Evolutionary conservation across 164 flowering plant species (phyloP).

Genomic region (Cinnamomum chago): DNA sequence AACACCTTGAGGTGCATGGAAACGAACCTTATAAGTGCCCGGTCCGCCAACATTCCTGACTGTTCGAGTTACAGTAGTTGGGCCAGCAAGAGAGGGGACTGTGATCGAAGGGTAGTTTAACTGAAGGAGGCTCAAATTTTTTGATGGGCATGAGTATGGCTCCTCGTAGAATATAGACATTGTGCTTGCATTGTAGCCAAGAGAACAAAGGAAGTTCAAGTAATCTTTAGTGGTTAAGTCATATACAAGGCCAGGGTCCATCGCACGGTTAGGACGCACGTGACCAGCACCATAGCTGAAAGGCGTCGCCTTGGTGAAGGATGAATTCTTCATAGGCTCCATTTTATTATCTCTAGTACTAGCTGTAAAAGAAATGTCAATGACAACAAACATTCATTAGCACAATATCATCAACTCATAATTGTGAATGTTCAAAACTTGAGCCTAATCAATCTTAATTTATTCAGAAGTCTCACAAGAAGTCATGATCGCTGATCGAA

Average conservation of each 20-base stretch:
- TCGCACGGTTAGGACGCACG: constrained; percentile 47
- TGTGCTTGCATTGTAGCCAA: constrained; percentile 25
- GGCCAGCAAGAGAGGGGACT: constrained; percentile 41
- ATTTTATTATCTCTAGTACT: constrained; percentile 37
- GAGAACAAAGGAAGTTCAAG: constrained; percentile 47
- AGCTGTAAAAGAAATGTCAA: constrained; percentile 27
- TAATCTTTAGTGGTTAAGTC: constrained; percentile 46
- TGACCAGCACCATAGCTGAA: constrained; percentile 60
- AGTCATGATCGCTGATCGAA: constrained; percentile 79
- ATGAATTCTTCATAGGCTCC: constrained; percentile 27
- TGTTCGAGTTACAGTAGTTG: constrained; percentile 42
- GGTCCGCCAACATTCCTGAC: constrained; percentile 70
- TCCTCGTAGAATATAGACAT: not conserved
- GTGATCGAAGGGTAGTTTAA: constrained; percentile 67
- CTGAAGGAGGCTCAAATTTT: constrained; percentile 10
- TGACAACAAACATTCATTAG: not conserved
- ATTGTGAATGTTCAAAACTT: not conserved
- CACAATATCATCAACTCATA: not conserved
- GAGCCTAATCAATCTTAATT: not conserved
- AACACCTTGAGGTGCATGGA: constrained; percentile 39
- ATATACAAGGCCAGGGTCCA: constrained; percentile 67
- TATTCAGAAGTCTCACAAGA: constrained; percentile 30
- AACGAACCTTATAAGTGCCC: constrained; percentile 32
- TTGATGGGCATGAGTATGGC: constrained; percentile 18
- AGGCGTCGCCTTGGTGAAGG: constrained; percentile 34